These are phyloP conservation scores for Penicillium waksmanii DNA, from an alignment of 495 filamentous ascomycete species.

Conservation along the genomic window DNA sequence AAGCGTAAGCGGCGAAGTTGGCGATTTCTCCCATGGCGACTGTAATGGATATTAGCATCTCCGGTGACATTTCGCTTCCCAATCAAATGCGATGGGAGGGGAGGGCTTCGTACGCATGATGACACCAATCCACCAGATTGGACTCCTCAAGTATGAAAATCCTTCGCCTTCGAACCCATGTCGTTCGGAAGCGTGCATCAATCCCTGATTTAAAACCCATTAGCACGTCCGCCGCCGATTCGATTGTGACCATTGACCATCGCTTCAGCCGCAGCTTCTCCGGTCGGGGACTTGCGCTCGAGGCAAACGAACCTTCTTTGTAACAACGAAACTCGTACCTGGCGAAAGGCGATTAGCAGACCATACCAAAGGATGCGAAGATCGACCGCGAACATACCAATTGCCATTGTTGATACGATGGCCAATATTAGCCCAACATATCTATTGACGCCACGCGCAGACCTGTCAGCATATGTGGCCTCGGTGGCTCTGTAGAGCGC, in stretches of 20 bases:
- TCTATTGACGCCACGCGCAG: conserved; percentile 51
- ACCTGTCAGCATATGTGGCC: conserved; percentile 38
- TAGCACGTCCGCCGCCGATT: conserved; percentile 12
- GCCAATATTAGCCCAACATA: conserved; percentile 89
- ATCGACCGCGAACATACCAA: conserved; percentile 63
- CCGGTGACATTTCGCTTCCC: background rate
- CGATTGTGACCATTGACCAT: background rate
- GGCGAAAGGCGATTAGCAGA: conserved; percentile 25
- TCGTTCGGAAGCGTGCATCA: conserved; percentile 84
- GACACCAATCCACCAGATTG: conserved; percentile 95
- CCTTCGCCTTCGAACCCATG: conserved; percentile 98
- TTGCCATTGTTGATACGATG: conserved; percentile 89
- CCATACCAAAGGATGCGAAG: background rate
- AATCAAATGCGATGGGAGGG: background rate
- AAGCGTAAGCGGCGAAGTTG: conserved; percentile 98
- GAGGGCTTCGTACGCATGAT: conserved; percentile 66
- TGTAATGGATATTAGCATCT: conserved; percentile 31
- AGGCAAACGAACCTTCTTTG: conserved; percentile 72
- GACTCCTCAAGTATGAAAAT: conserved; percentile 88
- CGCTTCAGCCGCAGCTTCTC: background rate
- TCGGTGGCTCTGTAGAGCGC: conserved; percentile 13
- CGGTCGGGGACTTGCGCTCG: conserved; percentile 14
- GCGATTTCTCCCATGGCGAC: conserved; percentile 85
- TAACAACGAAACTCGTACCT: conserved; percentile 94
- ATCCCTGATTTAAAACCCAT: conserved; percentile 59